These are phyloP conservation scores for Vigna mungo DNA, from an alignment of 306 rosid genomes.

Conservation along the genomic window DNA sequence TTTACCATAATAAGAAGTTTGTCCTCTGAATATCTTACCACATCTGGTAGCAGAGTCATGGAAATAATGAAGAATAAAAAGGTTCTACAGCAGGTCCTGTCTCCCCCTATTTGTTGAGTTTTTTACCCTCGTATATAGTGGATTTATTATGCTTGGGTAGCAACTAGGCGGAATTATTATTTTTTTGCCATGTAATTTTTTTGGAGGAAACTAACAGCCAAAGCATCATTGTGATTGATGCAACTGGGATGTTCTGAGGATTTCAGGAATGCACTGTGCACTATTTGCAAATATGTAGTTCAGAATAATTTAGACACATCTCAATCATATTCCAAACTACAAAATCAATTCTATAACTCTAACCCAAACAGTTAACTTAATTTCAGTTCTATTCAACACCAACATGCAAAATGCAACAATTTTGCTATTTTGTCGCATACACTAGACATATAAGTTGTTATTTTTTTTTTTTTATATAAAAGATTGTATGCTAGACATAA, in stretches of 20 bases:
- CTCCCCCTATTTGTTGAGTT: slow-evolving; percentile 42
- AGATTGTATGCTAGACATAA: too few species aligned
- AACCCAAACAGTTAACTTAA: background rate
- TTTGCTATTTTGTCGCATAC: background rate
- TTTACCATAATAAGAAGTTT: slow-evolving; percentile 60
- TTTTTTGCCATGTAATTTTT: slow-evolving; percentile 49
- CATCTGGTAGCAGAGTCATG: slow-evolving; percentile 32
- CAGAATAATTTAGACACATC: background rate
- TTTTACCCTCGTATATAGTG: slow-evolving; percentile 48
- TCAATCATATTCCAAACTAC: background rate
- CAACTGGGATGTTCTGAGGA: slow-evolving; percentile 31
- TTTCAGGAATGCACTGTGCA: slow-evolving; percentile 43
- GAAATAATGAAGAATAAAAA: slow-evolving; percentile 51
- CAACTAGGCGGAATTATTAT: slow-evolving; percentile 43
- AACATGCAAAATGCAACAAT: background rate
- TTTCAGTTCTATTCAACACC: background rate
- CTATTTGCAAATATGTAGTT: background rate
- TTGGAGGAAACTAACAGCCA: slow-evolving; percentile 43
- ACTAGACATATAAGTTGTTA: background rate
- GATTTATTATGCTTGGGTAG: slow-evolving; percentile 48
- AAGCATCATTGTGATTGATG: slow-evolving; percentile 44
- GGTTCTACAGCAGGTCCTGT: slow-evolving; percentile 43
- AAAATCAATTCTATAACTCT: background rate
- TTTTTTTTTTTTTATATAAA: too few species aligned
- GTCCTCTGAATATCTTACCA: slow-evolving; percentile 19